Evolutionary conservation across 2,329 filamentous ascomycete genomes (phyloP), one percentile per base, ranked within the genome.

Genomic region (Colletotrichum karsti): DNA sequence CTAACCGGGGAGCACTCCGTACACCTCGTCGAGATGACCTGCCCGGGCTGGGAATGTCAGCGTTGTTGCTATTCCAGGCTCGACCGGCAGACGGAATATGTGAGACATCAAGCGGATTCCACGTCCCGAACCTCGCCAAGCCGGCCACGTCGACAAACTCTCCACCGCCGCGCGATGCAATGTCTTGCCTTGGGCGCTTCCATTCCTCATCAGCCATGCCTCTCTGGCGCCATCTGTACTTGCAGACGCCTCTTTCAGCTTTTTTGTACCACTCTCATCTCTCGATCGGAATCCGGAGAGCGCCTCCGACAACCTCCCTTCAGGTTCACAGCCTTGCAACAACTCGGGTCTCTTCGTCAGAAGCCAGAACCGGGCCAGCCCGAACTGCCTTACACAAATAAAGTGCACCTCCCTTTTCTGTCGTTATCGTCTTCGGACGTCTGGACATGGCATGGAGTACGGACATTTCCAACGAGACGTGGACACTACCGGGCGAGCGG

Each of bases 121-220:
- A 48, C 56, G 22, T 39, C 46, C 30, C 39, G 51, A 7, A 22
- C 15, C 6, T 51, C 57, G 28, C 63, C 63, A 61, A 61, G 56
- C 12, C 56, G 48, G 22, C 22, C 33, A 39, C 15, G 37, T 53
- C 18, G 10, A 22, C 62, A 26, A 22, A 35, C 10, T n/a, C 15
- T 51, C 55, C 44, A 65, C 46, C 28, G 46, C 30, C 46, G 35
- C 37, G 26, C 37, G 20, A 22, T 53, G 26, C 8, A 15, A 54
- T 65, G 63, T 62, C 63, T 61, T 54, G 48, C 63, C 30, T 30
- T 54, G 30, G 30, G 39, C 46, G 56, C 56, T 54, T 44, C 35
- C 46, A 44, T 24, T 51, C 39, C 62, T 54, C 51, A 15, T 28
- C 18, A 46, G 30, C 26, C 15, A 28, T 12, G 48, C 28, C 48